These are phyloP conservation scores for Fusarium paranaense DNA, from an alignment of 2,329 filamentous ascomycete species.

Conservation along the genomic window DNA sequence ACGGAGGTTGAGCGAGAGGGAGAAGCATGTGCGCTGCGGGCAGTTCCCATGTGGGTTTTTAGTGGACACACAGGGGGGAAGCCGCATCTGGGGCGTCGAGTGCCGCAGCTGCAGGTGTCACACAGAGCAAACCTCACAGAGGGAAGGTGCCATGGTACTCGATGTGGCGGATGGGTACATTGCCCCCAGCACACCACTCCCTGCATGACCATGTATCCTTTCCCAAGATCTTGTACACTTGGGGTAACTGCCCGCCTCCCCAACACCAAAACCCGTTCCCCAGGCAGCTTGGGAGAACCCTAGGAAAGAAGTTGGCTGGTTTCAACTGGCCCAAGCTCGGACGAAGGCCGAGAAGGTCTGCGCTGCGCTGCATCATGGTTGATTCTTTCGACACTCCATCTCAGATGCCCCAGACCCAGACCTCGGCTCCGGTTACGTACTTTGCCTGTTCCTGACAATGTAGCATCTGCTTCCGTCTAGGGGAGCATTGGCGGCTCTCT, in stretches of 20 bases:
- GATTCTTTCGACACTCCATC: not conserved
- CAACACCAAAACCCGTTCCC: not conserved
- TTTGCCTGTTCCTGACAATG: not conserved
- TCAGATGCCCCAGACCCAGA: not conserved
- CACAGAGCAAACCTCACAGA: not conserved
- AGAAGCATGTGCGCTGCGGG: constrained; percentile 14
- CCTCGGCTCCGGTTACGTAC: constrained; percentile 23
- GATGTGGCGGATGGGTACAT: not conserved
- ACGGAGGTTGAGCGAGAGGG: constrained; percentile 8
- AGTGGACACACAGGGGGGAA: not conserved
- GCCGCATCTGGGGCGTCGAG: not conserved
- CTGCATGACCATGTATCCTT: not conserved
- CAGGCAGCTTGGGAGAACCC: not conserved
- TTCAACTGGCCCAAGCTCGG: constrained; percentile 18
- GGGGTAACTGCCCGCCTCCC: not conserved
- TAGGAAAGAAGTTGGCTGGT: not conserved
- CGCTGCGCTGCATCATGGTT: not conserved
- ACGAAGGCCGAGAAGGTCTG: constrained; percentile 22
- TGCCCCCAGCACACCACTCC: too few species aligned
- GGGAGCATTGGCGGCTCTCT: not conserved
- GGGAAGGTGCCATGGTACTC: not conserved
- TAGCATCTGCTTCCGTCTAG: not conserved
- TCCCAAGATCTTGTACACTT: not conserved
- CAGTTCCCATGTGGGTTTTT: constrained; percentile 14
- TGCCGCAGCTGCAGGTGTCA: constrained; percentile 3